Conservation (phyloP, 257 asterid genomes). For the Petrea volubilis region DNA sequence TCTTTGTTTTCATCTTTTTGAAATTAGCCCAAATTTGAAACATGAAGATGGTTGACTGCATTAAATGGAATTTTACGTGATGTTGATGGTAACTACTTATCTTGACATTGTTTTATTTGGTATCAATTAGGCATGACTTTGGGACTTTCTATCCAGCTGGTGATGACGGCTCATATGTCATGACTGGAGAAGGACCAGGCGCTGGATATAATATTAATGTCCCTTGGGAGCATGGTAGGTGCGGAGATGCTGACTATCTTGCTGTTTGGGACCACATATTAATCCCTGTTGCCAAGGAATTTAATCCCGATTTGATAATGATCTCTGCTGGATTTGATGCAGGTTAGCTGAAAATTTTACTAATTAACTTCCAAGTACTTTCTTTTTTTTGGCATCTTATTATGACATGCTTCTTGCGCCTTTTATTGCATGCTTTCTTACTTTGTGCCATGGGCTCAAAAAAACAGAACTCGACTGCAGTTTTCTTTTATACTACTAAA, state of each 20-base stretch:
- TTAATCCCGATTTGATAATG: slow-evolving; percentile 76
- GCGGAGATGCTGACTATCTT: slow-evolving; percentile 95
- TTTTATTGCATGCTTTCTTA: not conserved
- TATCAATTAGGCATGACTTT: slow-evolving; percentile 60
- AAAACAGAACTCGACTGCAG: not conserved
- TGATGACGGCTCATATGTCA: slow-evolving; percentile 72
- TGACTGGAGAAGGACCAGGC: slow-evolving; percentile 90
- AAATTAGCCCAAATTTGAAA: too few species aligned
- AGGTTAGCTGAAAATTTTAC: slow-evolving; percentile 48
- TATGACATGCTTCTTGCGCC: slow-evolving; percentile 15
- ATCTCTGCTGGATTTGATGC: slow-evolving; percentile 98
- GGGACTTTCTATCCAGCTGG: slow-evolving; percentile 82
- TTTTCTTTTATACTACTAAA: not conserved
- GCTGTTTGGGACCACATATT: slow-evolving; percentile 94
- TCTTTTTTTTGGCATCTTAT: not conserved
- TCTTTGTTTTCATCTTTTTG: too few species aligned
- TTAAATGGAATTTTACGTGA: not conserved
- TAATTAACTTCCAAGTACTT: not conserved
- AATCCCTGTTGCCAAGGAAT: slow-evolving; percentile 86
- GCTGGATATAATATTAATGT: slow-evolving; percentile 90
- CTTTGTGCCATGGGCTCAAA: not conserved
- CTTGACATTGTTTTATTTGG: slow-evolving; percentile 1
- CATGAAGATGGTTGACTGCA: not conserved
- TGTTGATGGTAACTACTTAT: not conserved
- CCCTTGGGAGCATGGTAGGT: slow-evolving; percentile 83